Conservation (phyloP, 371 early-diverging fungal species). For the Mucor lusitanicus region DNA sequence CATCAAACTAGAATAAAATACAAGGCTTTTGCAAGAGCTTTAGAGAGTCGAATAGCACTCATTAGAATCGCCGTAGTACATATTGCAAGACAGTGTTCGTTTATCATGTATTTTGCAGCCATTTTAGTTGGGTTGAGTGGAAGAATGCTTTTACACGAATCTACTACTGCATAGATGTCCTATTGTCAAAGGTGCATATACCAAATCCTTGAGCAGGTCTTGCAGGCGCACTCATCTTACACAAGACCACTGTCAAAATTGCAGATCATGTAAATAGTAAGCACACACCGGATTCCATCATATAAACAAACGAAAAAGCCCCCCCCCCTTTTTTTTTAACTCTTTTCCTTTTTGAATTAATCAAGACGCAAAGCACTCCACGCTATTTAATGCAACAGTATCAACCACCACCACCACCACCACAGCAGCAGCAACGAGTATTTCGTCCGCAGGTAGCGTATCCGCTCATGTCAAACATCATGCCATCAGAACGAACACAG, state of each 20-base stretch:
- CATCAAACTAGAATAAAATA: constrained; percentile 2
- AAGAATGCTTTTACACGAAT: too few species aligned
- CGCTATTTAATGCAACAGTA: background rate
- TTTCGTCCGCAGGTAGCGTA: constrained; percentile 21
- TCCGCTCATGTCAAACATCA: constrained; percentile 22
- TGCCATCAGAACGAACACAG: constrained; percentile 29
- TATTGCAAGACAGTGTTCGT: too few species aligned
- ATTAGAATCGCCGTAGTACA: too few species aligned
- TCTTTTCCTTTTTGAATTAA: background rate
- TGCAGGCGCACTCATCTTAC: background rate
- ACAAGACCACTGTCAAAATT: background rate
- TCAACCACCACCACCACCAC: background rate
- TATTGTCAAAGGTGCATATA: too few species aligned
- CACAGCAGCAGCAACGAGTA: constrained; percentile 11
- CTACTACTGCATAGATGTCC: too few species aligned
- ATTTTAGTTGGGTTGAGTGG: too few species aligned
- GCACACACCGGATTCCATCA: background rate
- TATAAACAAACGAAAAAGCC: background rate
- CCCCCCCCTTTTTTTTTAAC: background rate
- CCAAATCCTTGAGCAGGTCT: background rate
- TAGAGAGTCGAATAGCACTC: too few species aligned
- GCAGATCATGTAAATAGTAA: background rate
- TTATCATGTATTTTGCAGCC: too few species aligned
- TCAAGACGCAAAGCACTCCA: constrained; percentile 13
- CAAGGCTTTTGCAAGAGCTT: too few species aligned